Evolutionary conservation across 768 basidiomycete genomes (phyloP), one percentile per base, ranked within the genome.

Genomic region (Leucosporidium yakuticum): DNA sequence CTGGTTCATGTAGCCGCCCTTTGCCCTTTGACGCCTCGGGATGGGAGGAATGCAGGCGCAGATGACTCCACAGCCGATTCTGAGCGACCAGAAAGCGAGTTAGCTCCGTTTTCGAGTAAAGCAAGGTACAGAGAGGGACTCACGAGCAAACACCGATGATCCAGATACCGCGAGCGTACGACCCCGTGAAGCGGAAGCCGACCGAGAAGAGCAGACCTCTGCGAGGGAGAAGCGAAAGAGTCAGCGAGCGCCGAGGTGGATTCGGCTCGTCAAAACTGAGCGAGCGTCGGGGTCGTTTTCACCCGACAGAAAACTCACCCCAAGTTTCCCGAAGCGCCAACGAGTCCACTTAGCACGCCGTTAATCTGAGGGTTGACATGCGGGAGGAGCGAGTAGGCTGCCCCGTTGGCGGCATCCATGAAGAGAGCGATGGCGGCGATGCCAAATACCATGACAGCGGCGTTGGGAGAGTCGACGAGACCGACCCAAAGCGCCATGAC

Each of bases 311-410:
- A 20, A 49, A 47, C 44, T n/a, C 57, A 29, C 29, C 84, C 83
- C 59, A 83, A 32, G 77, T 79, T 77, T 61, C 80, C 81, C 59
- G 77, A 73, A 2, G 72, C 76, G 25, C 83, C 80, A 44, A 82
- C 83, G 63, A 79, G 78, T 60, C 77, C 83, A 20, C 67, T 34
- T 79, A 81, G 80, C 60, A 80, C 70, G 17, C 81, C 79, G 64
- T 80, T 79, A 31, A 78, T 77, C 77, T 79, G 79, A 17, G 83
- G 75, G 68, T 83, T 83, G 74, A 82, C 83, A 68, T 83, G 83
- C 0, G 83, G 83, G 1, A 83, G 81, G 36, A 83, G 78, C 21
- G 82, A 78, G 39, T 59, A 59, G 39, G 57, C 39, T 6, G 57
- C 57, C 9, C 57, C 57, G 55, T 56, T 56, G 31, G 55, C 32